A percentile compares a stretch with the other conserved stretches of the same genome.
These are phyloP conservation scores for Piper betle DNA, from an alignment of 164 flowering plant genomes.

Conservation along the genomic window DNA sequence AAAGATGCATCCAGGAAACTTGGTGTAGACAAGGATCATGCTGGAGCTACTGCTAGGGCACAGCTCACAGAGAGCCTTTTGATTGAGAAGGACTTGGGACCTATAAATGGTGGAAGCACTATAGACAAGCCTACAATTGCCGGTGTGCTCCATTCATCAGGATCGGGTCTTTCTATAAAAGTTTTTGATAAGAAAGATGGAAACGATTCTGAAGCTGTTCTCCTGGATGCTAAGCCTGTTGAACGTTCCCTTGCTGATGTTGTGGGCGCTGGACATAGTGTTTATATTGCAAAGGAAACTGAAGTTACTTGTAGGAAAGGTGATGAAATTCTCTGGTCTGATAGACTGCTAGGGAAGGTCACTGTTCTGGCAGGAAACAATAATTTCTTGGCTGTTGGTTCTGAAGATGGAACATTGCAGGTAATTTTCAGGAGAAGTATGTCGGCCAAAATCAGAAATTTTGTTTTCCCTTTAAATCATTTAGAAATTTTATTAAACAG, in stretches of 20 bases:
- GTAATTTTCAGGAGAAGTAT: slow-evolving; percentile 16
- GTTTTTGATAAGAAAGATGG: slow-evolving; percentile 71
- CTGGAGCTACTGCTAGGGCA: slow-evolving; percentile 71
- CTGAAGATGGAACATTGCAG: slow-evolving; percentile 95
- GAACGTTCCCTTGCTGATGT: slow-evolving; percentile 73
- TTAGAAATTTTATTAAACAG: too few species aligned
- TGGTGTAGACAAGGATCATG: slow-evolving; percentile 36
- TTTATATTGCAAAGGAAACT: slow-evolving; percentile 57
- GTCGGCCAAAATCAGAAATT: too few species aligned
- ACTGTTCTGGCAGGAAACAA: slow-evolving; percentile 94
- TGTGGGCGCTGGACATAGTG: slow-evolving; percentile 41
- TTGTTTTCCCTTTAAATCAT: too few species aligned
- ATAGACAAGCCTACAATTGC: slow-evolving; percentile 39
- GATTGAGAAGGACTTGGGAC: slow-evolving; percentile 63
- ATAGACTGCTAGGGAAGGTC: slow-evolving; percentile 71
- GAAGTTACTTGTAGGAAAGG: slow-evolving; percentile 69
- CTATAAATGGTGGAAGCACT: slow-evolving; percentile 39
- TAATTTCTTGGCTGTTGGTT: slow-evolving; percentile 97
- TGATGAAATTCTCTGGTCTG: slow-evolving; percentile 72
- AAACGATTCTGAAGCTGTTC: slow-evolving; percentile 38
- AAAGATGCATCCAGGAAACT: slow-evolving; percentile 39
- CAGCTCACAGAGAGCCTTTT: slow-evolving; percentile 68
- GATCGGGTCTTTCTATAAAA: slow-evolving; percentile 40
- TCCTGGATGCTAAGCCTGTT: slow-evolving; percentile 74
- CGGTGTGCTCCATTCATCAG: slow-evolving; percentile 21